Evolutionary conservation across 306 rosid genomes (phyloP), one percentile per base, ranked within the genome.

Genomic region (Oemleria cerasiformis): DNA sequence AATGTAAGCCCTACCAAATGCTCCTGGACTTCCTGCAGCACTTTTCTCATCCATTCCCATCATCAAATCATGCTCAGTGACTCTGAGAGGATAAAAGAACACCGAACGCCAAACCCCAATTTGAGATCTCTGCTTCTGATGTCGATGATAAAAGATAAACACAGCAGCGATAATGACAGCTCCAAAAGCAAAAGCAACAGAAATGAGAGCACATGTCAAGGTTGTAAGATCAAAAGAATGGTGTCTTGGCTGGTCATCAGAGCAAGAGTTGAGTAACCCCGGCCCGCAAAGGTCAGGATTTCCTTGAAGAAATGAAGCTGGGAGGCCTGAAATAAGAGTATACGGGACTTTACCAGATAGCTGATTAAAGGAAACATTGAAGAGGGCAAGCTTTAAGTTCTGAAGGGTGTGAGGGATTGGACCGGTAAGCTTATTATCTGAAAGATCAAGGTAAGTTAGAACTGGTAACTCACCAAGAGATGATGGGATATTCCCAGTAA

Each of bases 261-360:
- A 85, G 77, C 99, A 94, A 21, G 86, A 75, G 55, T 82, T 78
- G 51, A 89, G 84, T 72, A 91, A 85, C 65, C 97, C 99, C 34
- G 90, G 87, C 23, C 99, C 99, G 64, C 99, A 94, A 50, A 94
- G 97, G 66, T 68, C 82, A 30, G 88, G 86, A 73, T 94, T 94
- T 64, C 99, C 99, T 77, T 94, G 95, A 81, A 94, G 86, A 77
- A 86, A 94, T 19, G 99, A 94, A 51, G 99, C 99, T 8, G 99
- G 99, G 3, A 94, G 88, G 62, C 96, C 97, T 10, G 97, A 89
- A 73, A 94, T 84, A 78, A 94, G 76, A 53, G 96, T 85, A 70
- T 77, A 80, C 8, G 99, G 99, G 51, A 94, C 99, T 62, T 74
- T 68, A 41, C 99, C 99, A 12, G 99, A 94, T 54, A 94, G 88